These are phyloP conservation scores for Helianthus tuberosus DNA, from an alignment of 129 eudicot genomes.

Conservation along the genomic window DNA sequence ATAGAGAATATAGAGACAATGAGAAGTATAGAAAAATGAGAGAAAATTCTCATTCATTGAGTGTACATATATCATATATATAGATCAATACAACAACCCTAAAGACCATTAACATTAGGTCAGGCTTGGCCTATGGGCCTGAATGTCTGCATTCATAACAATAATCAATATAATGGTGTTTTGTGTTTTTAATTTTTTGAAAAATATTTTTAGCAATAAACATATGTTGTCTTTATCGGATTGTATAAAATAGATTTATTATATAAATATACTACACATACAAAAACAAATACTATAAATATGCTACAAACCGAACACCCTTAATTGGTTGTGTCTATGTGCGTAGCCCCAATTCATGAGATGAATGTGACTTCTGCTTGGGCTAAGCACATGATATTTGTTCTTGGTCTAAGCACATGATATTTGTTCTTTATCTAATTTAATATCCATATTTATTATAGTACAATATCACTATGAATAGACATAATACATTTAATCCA, in stretches of 20 bases:
- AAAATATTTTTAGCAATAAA: neutral
- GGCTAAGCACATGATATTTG: constrained; percentile 30
- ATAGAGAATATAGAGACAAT: no score
- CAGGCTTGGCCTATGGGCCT: no score
- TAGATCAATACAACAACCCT: no score
- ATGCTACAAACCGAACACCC: neutral
- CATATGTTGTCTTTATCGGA: neutral
- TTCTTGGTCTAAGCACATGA: constrained; percentile 28
- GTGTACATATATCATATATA: no score
- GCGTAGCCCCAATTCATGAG: constrained; percentile 26
- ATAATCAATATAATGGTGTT: neutral
- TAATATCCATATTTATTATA: neutral
- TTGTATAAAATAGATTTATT: no score
- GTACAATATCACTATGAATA: neutral
- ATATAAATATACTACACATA: no score
- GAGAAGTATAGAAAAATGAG: no score
- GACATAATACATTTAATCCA: neutral
- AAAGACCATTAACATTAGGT: no score
- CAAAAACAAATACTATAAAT: no score
- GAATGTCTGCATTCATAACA: no score
- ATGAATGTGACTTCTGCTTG: constrained; percentile 34
- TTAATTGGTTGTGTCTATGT: neutral
- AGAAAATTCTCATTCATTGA: no score
- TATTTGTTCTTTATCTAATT: neutral
- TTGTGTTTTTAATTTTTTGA: neutral